Conservation (phyloP, 352 stramenopile genomes). For the Phytopythium aichiense region DNA sequence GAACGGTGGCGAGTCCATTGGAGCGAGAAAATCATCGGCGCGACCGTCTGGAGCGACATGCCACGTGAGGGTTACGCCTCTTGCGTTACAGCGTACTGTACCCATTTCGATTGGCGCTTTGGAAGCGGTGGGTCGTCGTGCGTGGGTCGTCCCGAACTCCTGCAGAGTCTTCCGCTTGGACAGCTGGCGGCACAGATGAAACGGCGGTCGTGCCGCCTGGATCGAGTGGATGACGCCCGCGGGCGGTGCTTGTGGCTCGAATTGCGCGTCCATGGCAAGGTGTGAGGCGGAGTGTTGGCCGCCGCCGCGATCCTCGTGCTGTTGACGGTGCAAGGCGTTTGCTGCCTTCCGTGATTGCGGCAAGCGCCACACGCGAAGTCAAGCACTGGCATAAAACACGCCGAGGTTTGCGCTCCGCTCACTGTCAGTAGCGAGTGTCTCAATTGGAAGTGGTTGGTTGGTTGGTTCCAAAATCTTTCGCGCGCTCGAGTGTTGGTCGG, state of each 20-base stretch:
- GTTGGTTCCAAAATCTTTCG: not conserved
- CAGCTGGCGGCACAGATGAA: not conserved
- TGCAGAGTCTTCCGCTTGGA: not conserved
- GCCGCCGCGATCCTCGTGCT: too few species aligned
- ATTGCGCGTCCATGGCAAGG: too few species aligned
- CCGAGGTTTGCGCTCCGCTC: not conserved
- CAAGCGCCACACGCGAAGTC: too few species aligned
- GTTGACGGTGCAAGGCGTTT: too few species aligned
- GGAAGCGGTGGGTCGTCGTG: too few species aligned
- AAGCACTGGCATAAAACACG: not conserved
- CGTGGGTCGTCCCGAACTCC: not conserved
- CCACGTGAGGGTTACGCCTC: not conserved
- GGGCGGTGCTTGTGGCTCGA: too few species aligned
- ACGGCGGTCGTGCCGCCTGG: not conserved
- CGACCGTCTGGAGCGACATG: not conserved
- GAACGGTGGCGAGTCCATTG: too few species aligned
- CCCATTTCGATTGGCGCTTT: not conserved
- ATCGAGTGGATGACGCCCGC: too few species aligned
- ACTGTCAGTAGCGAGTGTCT: not conserved
- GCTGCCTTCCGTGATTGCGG: too few species aligned
- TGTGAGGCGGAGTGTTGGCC: too few species aligned
- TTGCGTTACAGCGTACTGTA: not conserved
- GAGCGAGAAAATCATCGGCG: not conserved
- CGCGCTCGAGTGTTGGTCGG: not conserved
- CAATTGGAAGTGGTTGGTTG: not conserved